These are phyloP conservation scores for Astrephomene gubernaculifera DNA, from an alignment of 139 green algal species.

Conservation along the genomic window DNA sequence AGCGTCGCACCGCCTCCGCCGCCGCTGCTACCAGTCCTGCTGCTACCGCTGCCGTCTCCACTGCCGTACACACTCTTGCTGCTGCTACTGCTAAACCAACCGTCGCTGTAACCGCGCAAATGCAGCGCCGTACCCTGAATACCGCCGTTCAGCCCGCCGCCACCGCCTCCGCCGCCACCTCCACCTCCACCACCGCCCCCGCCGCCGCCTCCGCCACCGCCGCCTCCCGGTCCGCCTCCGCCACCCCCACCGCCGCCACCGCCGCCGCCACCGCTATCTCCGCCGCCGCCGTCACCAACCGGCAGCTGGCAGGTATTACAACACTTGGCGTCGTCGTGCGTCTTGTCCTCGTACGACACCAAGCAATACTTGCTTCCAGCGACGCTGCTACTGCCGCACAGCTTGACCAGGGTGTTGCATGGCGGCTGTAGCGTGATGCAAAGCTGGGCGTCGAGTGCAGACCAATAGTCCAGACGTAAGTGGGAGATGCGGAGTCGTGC, in stretches of 20 bases:
- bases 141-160: background rate
- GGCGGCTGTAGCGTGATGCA: slow-evolving; percentile 29
- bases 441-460: background rate
- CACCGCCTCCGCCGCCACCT: background rate
- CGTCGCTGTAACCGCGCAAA: background rate
- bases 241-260: background rate
- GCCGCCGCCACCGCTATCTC: background rate
- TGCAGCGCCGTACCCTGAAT: background rate
- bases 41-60: background rate
- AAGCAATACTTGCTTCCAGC: slow-evolving; percentile 27
- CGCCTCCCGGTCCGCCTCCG: background rate
- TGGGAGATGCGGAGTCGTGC: slow-evolving; percentile 1
- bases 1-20: slow-evolving; percentile 29
- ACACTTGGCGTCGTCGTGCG: background rate
- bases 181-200: background rate
- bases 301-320: slow-evolving; percentile 34
- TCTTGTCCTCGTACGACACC: slow-evolving; percentile 28
- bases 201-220: background rate
- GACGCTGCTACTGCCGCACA: slow-evolving; percentile 12
- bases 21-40: background rate
- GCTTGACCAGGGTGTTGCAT: slow-evolving; percentile 19
- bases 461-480: slow-evolving; percentile 31
- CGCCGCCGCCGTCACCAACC: background rate
- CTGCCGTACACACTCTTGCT: background rate
- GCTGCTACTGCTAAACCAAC: background rate